Evolutionary conservation across 1,284 basidiomycete genomes (phyloP), one percentile per base, ranked within the genome.

Genomic region (Fereydounia khargensis): DNA sequence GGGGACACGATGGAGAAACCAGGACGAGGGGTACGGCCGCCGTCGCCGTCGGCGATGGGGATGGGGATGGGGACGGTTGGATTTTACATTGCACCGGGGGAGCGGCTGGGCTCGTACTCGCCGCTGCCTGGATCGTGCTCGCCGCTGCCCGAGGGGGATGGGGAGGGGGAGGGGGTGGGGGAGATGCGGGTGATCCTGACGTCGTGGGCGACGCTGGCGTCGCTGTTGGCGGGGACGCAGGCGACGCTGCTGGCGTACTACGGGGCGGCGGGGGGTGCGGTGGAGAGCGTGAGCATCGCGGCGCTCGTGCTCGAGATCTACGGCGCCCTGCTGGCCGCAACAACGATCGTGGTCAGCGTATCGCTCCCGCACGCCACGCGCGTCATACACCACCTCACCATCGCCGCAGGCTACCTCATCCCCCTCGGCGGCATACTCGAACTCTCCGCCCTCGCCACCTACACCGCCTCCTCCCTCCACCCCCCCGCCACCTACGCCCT

Each of bases 221-320:
- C 43, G 10, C 47, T 62, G 13, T 33, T 58, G 8, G 49, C 40
- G 1, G 39, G 23, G 2, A 28, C 39, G 18, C 59, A 62, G 32
- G 17, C 28, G 18, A 20, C 32, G 5, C 20, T 54, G 20, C 34
- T 58, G 10, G 28, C 32, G 14, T 21, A 11, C 4, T 44, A 39
- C 32, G n/a, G n/a, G n/a, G n/a, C n/a, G n/a, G n/a, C n/a, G n/a
- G n/a, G n/a, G n/a, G n/a, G n/a, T n/a, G n/a, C n/a, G n/a, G n/a
- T n/a, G n/a, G 33, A 40, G 6, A 6, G 18, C 17, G 10, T 58
- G 14, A 24, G 33, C 14, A 35, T 33, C 23, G 34, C 46, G n/a
- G 49, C 44, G 1, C 33, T 62, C 9, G 34, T 27, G 3, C 36
- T 62, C 27, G 39, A 50, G 17, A 32, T 62, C 1, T 62, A 44